Evolutionary conservation across 1,284 basidiomycete genomes (phyloP), one percentile per base, ranked within the genome.

Genomic region (Mycena sp.): DNA sequence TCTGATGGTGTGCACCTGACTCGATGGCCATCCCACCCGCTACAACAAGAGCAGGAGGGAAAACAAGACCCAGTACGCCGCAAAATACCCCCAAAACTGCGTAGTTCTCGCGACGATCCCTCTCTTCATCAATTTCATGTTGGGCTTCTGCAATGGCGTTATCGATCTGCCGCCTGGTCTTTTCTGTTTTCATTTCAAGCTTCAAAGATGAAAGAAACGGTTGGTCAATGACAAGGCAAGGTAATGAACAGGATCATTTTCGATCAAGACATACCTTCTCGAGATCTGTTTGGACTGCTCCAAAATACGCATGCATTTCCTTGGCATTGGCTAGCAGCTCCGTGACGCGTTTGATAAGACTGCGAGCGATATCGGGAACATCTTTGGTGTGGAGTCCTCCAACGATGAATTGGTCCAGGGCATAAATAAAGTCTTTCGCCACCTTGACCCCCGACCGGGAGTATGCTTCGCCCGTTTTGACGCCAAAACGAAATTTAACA

Each of bases 141-240:
- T 51, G 50, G 35, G 50, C 50, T 51, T 38, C 37, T 17, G 50
- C 50, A 51, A 51, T 51, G 32, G 50, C 50, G 50, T 37, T 32
- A 26, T 51, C 50, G 35, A 51, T 37, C 35, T 28, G 32, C 51
- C 41, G 51, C 19, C 51, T 38, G 51, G 40, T 37, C 41, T 25
- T 41, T 14, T 53, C 25, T 37, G 51, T 53, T 41, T 41, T 41
- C 51, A 53, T 53, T 53, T 53, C 37, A 25, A 53, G n/a, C 51
- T 38, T 53, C 37, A 38, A 26, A 53, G 40, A 26, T 19, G n/a
- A 41, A 26, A 23, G 38, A 17, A 53, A 41, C 23, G 51, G 29
- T 48, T 5, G 30, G 41, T 38, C 41, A 28, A 17, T 41, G 50
- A 51, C 4, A 38, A 40, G 16, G 44, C n/a, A 48, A 21, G 38